A percentile compares a stretch with the other conserved stretches of the same genome.
Conservation (phyloP, 345 rosid species). For the Salix exigua region DNA sequence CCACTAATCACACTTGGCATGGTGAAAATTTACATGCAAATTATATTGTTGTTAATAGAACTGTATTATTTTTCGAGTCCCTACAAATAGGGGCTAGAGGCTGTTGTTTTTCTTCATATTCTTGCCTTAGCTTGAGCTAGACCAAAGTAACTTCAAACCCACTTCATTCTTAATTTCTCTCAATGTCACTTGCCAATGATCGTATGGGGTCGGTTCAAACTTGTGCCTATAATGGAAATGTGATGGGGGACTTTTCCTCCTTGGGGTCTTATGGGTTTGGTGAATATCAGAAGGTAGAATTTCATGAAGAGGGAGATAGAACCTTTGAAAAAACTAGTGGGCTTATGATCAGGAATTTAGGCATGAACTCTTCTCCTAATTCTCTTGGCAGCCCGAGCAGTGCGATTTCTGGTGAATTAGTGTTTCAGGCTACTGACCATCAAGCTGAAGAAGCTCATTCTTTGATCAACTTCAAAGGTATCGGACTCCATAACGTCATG, state of each 20-base stretch:
- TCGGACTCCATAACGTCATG: slow-evolving; percentile 18
- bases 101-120: slow-evolving; percentile 7
- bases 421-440: slow-evolving; percentile 26
- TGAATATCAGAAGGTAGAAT: not conserved
- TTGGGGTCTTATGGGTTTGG: slow-evolving; percentile 25
- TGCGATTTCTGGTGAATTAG: slow-evolving; percentile 43
- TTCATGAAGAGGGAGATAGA: slow-evolving; percentile 27
- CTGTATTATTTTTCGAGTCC: not conserved
- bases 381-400: slow-evolving; percentile 42
- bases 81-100: slow-evolving; percentile 18
- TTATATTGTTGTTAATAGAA: not conserved
- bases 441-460: slow-evolving; percentile 48
- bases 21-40: not conserved
- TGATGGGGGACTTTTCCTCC: slow-evolving; percentile 36
- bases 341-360: slow-evolving; percentile 22
- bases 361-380: slow-evolving; percentile 26
- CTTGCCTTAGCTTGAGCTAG: slow-evolving; percentile 8
- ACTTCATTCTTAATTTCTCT: slow-evolving; percentile 3
- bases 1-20: not conserved
- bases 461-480: slow-evolving; percentile 53
- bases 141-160: not conserved
- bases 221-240: slow-evolving; percentile 18
- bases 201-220: slow-evolving; percentile 18
- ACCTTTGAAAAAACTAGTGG: slow-evolving; percentile 18
- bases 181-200: slow-evolving; percentile 50